Evolutionary conservation across 2,329 filamentous ascomycete species (phyloP).

Genomic region (Paecilomyces dactylethromorphus): DNA sequence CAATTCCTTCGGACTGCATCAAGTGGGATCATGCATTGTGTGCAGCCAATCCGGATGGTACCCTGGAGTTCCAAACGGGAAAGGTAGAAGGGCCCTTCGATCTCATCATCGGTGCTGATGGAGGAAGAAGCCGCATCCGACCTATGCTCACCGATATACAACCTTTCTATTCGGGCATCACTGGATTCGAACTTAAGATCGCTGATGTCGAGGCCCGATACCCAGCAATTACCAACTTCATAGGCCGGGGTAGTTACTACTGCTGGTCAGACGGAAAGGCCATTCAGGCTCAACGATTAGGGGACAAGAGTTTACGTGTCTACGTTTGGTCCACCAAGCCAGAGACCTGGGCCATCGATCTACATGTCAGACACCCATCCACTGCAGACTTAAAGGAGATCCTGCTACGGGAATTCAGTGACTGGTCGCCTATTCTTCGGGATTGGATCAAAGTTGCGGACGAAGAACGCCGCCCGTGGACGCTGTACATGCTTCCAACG

Average conservation of each 20-base stretch:
- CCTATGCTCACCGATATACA: slow-evolving; percentile 13
- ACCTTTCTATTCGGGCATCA: slow-evolving; percentile 17
- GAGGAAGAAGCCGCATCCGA: slow-evolving; percentile 21
- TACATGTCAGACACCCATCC: slow-evolving; percentile 1
- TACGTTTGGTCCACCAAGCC: slow-evolving; percentile 3
- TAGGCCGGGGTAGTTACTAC: slow-evolving; percentile 17
- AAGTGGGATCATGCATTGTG: slow-evolving; percentile 18
- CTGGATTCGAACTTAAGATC: slow-evolving; percentile 10
- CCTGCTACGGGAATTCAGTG: slow-evolving; percentile 1
- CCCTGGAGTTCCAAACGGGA: slow-evolving; percentile 3
- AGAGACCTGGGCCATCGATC: slow-evolving; percentile 5
- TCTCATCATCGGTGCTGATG: slow-evolving; percentile 21
- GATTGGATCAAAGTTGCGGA: slow-evolving; percentile 10
- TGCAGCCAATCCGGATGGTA: slow-evolving; percentile 9
- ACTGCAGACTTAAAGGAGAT: slow-evolving; percentile 2
- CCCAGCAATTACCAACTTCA: slow-evolving; percentile 11
- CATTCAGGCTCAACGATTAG: slow-evolving; percentile 18
- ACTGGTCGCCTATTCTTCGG: slow-evolving; percentile 10
- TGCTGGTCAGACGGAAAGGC: slow-evolving; percentile 13
- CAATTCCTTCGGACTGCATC: slow-evolving; percentile 15
- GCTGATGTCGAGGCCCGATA: slow-evolving; percentile 11
- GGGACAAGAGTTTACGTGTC: slow-evolving; percentile 10
- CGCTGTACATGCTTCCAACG: slow-evolving; percentile 18
- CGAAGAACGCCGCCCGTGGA: slow-evolving; percentile 4
- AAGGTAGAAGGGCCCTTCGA: slow-evolving; percentile 13